Base-by-base conservation (phyloP, 2,329 filamentous ascomycete species). In the Arthrobotrys musiformis region DNA sequence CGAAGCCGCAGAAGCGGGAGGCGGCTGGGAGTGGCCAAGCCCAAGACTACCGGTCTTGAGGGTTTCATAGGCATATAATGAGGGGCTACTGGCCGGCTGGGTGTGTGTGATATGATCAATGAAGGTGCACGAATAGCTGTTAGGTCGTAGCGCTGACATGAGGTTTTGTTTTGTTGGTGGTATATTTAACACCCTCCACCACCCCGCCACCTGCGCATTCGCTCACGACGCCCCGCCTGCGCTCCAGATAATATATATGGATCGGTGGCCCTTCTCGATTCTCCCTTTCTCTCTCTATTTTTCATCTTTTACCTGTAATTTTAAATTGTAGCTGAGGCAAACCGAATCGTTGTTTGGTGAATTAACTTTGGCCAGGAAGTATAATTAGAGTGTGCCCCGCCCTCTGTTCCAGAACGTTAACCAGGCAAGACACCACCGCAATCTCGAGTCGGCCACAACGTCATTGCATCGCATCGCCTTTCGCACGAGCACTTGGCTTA, bases 341-440 rank as follows among this genome's bases (percentile, higher is more conserved):
- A n/a, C n/a, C n/a, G n/a, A n/a, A n/a, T n/a, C n/a, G n/a, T n/a
- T n/a, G n/a, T n/a, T n/a, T n/a, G n/a, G n/a, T n/a, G n/a, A n/a
- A n/a, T n/a, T n/a, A n/a, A n/a, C n/a, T n/a, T n/a, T n/a, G n/a
- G n/a, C n/a, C n/a, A n/a, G n/a, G n/a, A 15, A 22, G 11, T 56
- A 56, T 56, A 56, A 56, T 35, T 56, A 56, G 50, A 37, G 28
- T 17, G 40, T 52, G 48, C 50, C 50, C 50, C 50, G 50, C 28
- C 50, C 48, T 30, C 48, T 48, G 19, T 24, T 48, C 44, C 44
- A 19, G 44, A 48, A 48, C 30, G 5, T 4, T 17, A 24, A 5
- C 50, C 50, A 56, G 37, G 35, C 22, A 56, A 56, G 50, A 35
- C 50, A 56, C 15, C 50, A 58, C 33, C 54, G 54, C 54, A 58